Conservation (phyloP, 108 stramenopile genomes). For the Cyclotella sp. region DNA sequence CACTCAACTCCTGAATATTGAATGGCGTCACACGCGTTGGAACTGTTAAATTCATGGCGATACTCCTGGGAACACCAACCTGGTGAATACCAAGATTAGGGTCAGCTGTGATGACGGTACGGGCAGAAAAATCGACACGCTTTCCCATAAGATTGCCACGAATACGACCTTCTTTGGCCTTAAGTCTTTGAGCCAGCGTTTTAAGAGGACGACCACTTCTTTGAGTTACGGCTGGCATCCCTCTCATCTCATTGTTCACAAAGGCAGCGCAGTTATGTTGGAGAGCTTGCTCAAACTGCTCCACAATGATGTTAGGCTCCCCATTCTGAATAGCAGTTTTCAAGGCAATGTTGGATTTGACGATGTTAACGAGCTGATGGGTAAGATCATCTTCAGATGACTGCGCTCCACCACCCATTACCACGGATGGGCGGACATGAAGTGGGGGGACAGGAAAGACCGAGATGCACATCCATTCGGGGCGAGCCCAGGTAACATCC, state of each 20-base stretch:
- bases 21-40: constrained; percentile 96
- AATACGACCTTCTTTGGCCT: constrained; percentile 99
- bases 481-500: constrained; percentile 91
- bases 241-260: constrained; percentile 94
- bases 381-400: constrained; percentile 97
- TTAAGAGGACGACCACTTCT: constrained; percentile 97
- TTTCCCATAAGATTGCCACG: constrained; percentile 99
- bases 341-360: constrained; percentile 95
- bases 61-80: constrained; percentile 96
- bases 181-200: constrained; percentile 93
- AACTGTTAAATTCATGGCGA: constrained; percentile 98
- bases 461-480: constrained; percentile 96
- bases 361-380: constrained; percentile 95
- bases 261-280: constrained; percentile 95
- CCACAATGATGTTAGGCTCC: constrained; percentile 92
- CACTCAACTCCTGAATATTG: constrained; percentile 88
- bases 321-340: constrained; percentile 89
- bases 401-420: constrained; percentile 73
- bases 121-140: constrained; percentile 98
- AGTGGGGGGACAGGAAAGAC: constrained; percentile 98
- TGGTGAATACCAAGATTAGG: constrained; percentile 99
- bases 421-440: constrained; percentile 97
- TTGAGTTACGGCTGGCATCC: constrained; percentile 94
- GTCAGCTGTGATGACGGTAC: constrained; percentile 99
- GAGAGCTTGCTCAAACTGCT: constrained; percentile 95